A percentile compares a stretch with the other conserved stretches of the same genome.
These are phyloP conservation scores for Irpex sp. DNA, from an alignment of 1,284 basidiomycete species.

Conservation along the genomic window DNA sequence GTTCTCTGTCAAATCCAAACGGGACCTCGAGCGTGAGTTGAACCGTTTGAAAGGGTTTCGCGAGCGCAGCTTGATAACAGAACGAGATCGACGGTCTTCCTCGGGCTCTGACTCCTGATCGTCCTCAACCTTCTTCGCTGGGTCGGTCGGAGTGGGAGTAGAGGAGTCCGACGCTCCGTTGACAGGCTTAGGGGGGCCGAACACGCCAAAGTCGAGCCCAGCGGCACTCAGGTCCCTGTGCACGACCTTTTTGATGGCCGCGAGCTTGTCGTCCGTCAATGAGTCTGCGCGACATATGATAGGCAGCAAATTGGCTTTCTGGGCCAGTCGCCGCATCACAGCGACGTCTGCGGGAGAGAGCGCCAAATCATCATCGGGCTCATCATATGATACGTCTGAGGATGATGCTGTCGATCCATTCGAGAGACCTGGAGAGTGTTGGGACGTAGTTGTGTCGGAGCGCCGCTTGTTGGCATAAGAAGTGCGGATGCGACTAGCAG, in stretches of 20 bases:
- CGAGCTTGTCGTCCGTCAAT: slow-evolving; percentile 68
- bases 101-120: slow-evolving; percentile 35
- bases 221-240: slow-evolving; percentile 58
- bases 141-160: slow-evolving; percentile 1
- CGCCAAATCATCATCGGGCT: slow-evolving; percentile 40
- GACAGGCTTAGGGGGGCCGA: slow-evolving; percentile 39
- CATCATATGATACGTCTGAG: slow-evolving; percentile 47
- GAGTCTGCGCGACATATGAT: slow-evolving; percentile 75
- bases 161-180: slow-evolving; percentile 7
- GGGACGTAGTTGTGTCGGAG: slow-evolving; percentile 57
- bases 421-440: slow-evolving; percentile 46
- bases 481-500: slow-evolving; percentile 34
- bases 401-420: slow-evolving; percentile 42
- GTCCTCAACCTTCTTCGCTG: slow-evolving; percentile 20
- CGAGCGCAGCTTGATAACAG: slow-evolving; percentile 69
- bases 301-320: slow-evolving; percentile 72
- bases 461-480: slow-evolving; percentile 21
- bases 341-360: slow-evolving; percentile 76
- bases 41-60: slow-evolving; percentile 34
- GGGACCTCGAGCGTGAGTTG: slow-evolving; percentile 64
- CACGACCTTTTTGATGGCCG: slow-evolving; percentile 63
- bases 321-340: slow-evolving; percentile 68
- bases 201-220: slow-evolving; percentile 70
- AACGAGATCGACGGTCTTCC: slow-evolving; percentile 53
- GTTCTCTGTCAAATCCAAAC: slow-evolving; percentile 58